Evolutionary conservation across 768 basidiomycete genomes (phyloP), one percentile per base, ranked within the genome.

Genomic region (Pisolithus tinctorius): DNA sequence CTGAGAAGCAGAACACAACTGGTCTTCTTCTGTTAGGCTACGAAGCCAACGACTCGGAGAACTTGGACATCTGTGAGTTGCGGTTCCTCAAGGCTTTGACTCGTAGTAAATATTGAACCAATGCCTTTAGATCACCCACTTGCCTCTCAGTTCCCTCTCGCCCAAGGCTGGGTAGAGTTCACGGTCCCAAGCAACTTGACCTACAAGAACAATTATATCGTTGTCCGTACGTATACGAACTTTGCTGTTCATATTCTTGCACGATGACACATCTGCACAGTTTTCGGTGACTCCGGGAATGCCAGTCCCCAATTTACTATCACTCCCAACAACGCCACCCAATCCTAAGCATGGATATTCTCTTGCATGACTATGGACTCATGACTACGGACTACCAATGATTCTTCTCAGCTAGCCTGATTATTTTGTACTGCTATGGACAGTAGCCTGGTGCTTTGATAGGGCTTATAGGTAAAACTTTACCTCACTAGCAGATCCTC

Each of bases 231-330:
- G 85, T 79, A 45, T 7, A 25, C 1, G 2, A 13, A 31, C 23
- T 36, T 46, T 4, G 16, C 5, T 13, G 17, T 23, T 29, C 3
- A 8, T 40, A 1, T 30, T 30, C 16, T 4, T n/a, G 14, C 37
- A n/a, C 51, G 7, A 47, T 51, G 16, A 60, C 30, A 3, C 27
- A 2, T 45, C 42, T 41, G 45, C 13, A 48, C 51, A 86, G 85
- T 85, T 39, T 70, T 83, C 55, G 86, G 86, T 26, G 80, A 84
- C 59, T 84, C 82, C 13, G 86, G 86, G 10, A 80, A 89, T 55
- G 56, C 64, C 8, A 83, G 79, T 59, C 77, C 77, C 0, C 16
- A 67, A 37, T 88, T 89, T 61, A 78, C 74, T 1, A 89, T 89
- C 54, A 16, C 11, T 3, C 7, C 14, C 0, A 46, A 9, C 23